These are phyloP conservation scores for Hymenoscyphus linearis DNA, from an alignment of 2,329 filamentous ascomycete species.

Conservation along the genomic window DNA sequence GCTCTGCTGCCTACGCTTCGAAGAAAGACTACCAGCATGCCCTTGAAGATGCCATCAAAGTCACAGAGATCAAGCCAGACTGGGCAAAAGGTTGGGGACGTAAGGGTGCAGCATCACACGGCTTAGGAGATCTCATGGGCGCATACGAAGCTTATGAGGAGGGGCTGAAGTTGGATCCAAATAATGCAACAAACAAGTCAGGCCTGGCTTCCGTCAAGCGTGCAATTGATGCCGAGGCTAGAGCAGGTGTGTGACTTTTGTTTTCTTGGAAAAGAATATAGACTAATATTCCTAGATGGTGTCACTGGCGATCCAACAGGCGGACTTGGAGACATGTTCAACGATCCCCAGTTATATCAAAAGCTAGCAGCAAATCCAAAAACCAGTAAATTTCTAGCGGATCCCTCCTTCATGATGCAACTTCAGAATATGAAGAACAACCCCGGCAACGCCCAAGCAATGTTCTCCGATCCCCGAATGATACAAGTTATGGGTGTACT, in stretches of 20 bases:
- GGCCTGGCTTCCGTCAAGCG: constrained; percentile 80
- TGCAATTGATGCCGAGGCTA: constrained; percentile 75
- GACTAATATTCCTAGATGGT: constrained; percentile 27
- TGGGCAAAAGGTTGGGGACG: constrained; percentile 97
- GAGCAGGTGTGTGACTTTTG: constrained; percentile 34
- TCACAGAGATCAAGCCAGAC: constrained; percentile 90
- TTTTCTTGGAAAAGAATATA: not conserved
- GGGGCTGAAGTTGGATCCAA: constrained; percentile 87
- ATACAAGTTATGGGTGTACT: constrained; percentile 90
- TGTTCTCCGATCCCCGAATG: constrained; percentile 87
- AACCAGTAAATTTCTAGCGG: constrained; percentile 74
- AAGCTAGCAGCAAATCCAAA: constrained; percentile 95
- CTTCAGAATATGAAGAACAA: constrained; percentile 76
- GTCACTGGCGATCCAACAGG: constrained; percentile 60
- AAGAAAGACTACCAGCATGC: constrained; percentile 84
- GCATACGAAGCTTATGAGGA: constrained; percentile 89
- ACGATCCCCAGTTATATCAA: constrained; percentile 79
- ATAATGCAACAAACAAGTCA: constrained; percentile 87
- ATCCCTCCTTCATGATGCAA: constrained; percentile 85
- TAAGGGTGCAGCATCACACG: constrained; percentile 87
- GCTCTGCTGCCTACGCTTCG: constrained; percentile 82
- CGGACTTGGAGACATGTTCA: constrained; percentile 89
- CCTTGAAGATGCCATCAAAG: constrained; percentile 86
- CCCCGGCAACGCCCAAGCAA: constrained; percentile 69
- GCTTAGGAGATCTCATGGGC: constrained; percentile 75